A percentile compares a stretch with the other conserved stretches of the same genome.
Evolutionary conservation across 2,329 filamentous ascomycete genomes (phyloP).

Genomic region (Ceratocystis diversiconidia): DNA sequence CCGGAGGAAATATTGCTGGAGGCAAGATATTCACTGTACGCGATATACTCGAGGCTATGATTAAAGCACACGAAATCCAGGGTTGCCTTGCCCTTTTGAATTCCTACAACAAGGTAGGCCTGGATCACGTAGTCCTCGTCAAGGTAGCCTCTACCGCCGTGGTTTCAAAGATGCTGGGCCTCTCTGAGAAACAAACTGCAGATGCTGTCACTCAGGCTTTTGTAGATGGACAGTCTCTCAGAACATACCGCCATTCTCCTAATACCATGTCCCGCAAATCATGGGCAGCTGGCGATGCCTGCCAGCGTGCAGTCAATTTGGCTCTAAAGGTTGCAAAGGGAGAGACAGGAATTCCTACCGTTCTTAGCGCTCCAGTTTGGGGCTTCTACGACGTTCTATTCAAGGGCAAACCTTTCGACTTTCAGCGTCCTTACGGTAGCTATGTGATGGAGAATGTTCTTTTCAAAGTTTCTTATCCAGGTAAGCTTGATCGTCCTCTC

Average conservation of each 20-base stretch:
- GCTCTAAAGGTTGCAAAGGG: constrained; percentile 83
- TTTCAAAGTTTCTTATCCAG: constrained; percentile 98
- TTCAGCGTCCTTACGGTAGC: constrained; percentile 90
- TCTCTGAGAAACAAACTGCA: constrained; percentile 78
- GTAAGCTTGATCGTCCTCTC: constrained; percentile 34
- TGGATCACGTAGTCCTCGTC: constrained; percentile 95
- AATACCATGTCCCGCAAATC: constrained; percentile 99
- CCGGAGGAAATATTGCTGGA: constrained; percentile 63
- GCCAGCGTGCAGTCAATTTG: constrained; percentile 85
- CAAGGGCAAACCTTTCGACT: constrained; percentile 88
- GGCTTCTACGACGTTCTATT: constrained; percentile 98
- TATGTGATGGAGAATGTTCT: constrained; percentile 99
- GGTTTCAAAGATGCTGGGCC: constrained; percentile 85
- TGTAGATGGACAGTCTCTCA: constrained; percentile 89
- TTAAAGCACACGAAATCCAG: constrained; percentile 98
- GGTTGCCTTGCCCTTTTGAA: constrained; percentile 93
- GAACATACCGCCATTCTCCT: constrained; percentile 91
- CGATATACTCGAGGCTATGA: constrained; percentile 92
- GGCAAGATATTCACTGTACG: constrained; percentile 79
- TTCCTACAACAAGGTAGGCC: constrained; percentile 95
- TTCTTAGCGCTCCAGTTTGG: constrained; percentile 85
- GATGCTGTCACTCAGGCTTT: constrained; percentile 94
- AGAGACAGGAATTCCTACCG: constrained; percentile 79
- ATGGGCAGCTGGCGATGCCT: constrained; percentile 96
- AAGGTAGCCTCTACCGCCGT: constrained; percentile 94